Base-by-base conservation (phyloP, 306 rosid species). In the Cotoneaster glaucophyllus region DNA sequence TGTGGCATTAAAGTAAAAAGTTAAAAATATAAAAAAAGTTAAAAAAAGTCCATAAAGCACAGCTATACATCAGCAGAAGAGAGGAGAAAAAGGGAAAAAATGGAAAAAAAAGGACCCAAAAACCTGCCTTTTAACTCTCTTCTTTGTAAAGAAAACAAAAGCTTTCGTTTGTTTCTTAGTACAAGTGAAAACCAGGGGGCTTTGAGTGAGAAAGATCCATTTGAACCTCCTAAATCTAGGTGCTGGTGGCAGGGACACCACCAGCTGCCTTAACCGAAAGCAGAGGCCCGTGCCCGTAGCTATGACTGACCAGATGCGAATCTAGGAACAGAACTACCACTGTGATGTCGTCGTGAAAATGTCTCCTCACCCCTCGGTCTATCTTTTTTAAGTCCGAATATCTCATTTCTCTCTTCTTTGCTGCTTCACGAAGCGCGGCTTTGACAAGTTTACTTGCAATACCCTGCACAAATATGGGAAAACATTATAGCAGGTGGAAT, bases 351-450 rank as follows among this genome's bases (percentile, higher is more conserved):
- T 96, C 99, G 17, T 96, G 99, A 81, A 96, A 96, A 78, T 93
- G 99, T 81, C 99, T 90, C 79, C 99, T 84, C 85, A 96, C 97
- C 70, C 99, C 99, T 29, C 96, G 67, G 4, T 92, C 98, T 7
- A 96, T 96, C 93, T 88, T 96, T 67, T 89, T 83, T 88, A 96
- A 77, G 81, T 96, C 99, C 10, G 96, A 87, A 79, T 88, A 93
- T 85, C 99, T 90, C 98, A 93, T 96, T 82, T 96, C 99, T 85
- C 99, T 88, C 63, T 93, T 96, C 86, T 89, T 96, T 0, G 99
- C 98, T 8, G 98, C 99, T 83, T 86, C 98, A 31, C 78, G 80
- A 63, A 96, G 87, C 32, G 98, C 99, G 4, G 91, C 66, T 79
- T 89, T 90, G 34, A 93, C 83, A 1, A 96, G 93, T 74, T 80